A percentile compares a stretch with the other conserved stretches of the same genome.
phyloP scores from a whole-genome alignment of 495 filamentous ascomycete genomes.

The Penicillium macrosclerotiorum region DNA sequence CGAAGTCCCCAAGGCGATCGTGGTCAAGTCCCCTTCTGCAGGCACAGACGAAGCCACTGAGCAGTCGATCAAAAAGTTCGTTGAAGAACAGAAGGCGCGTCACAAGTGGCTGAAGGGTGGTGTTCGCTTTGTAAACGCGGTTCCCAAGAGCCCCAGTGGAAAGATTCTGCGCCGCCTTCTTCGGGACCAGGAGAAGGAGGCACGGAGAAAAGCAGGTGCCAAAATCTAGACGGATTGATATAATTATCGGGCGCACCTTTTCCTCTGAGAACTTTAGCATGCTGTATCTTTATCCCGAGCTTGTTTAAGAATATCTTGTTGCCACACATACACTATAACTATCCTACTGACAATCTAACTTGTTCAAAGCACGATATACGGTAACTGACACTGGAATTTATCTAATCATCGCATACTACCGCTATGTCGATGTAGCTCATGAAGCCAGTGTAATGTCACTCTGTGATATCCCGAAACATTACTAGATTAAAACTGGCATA shows the following conservation, averaged over 20 bases:
- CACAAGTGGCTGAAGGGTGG: slow-evolving; percentile 92
- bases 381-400: too few species aligned
- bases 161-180: slow-evolving; percentile 85
- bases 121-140: slow-evolving; percentile 67
- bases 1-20: slow-evolving; percentile 84
- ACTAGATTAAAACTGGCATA: too few species aligned
- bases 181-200: slow-evolving; percentile 75
- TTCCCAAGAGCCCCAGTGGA: slow-evolving; percentile 90
- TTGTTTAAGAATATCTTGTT: too few species aligned
- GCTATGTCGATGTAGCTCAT: too few species aligned
- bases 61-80: slow-evolving; percentile 68
- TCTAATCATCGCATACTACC: too few species aligned
- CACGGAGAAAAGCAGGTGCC: slow-evolving; percentile 58
- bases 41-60: slow-evolving; percentile 59
- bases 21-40: slow-evolving; percentile 67
- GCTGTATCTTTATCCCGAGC: not conserved
- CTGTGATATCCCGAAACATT: too few species aligned
- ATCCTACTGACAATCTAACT: too few species aligned
- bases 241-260: too few species aligned
- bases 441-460: too few species aligned
- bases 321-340: too few species aligned
- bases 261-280: too few species aligned
- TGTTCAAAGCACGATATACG: too few species aligned
- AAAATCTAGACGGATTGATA: slow-evolving; percentile 49
- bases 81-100: slow-evolving; percentile 77